Conservation (phyloP, 345 rosid species). For the Syzygium jambos region DNA sequence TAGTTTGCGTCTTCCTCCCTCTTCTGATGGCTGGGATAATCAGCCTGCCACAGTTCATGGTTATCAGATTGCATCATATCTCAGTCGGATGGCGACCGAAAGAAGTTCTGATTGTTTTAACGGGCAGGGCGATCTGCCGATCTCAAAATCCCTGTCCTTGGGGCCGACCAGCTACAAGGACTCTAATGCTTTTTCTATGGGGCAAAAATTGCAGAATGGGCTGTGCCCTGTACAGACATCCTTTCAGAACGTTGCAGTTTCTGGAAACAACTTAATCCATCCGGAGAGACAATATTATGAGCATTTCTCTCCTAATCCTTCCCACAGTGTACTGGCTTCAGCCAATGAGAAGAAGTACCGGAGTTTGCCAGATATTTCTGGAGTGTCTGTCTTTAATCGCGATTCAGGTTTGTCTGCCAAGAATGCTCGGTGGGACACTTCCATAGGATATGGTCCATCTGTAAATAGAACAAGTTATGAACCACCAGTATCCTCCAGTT, state of each 20-base stretch:
- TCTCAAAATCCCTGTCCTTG: conserved; percentile 35
- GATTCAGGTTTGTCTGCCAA: conserved; percentile 39
- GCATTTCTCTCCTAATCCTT: conserved; percentile 28
- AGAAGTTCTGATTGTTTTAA: conserved; percentile 35
- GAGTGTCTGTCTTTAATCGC: conserved; percentile 46
- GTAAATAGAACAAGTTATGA: conserved; percentile 40
- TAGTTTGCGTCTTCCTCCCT: conserved; percentile 55
- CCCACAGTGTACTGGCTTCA: conserved; percentile 23
- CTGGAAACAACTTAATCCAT: conserved; percentile 46
- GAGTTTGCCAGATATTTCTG: conserved; percentile 90
- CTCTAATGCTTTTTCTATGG: conserved; percentile 37
- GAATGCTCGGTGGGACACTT: conserved; percentile 43
- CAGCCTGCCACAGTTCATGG: conserved; percentile 85
- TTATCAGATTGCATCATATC: conserved; percentile 53
- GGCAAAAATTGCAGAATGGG: conserved; percentile 62
- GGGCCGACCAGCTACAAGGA: conserved; percentile 48
- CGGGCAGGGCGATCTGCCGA: conserved; percentile 45
- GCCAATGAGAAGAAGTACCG: conserved; percentile 69
- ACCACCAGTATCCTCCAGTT: conserved; percentile 34
- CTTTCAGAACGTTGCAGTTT: conserved; percentile 39
- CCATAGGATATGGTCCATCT: conserved; percentile 46
- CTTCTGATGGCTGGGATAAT: conserved; percentile 50
- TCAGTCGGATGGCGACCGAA: conserved; percentile 43
- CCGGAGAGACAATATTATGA: conserved; percentile 48
- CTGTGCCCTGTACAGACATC: conserved; percentile 45